These are phyloP conservation scores for Cyclanthera cordifolia DNA, from an alignment of 306 rosid genomes.

Conservation along the genomic window DNA sequence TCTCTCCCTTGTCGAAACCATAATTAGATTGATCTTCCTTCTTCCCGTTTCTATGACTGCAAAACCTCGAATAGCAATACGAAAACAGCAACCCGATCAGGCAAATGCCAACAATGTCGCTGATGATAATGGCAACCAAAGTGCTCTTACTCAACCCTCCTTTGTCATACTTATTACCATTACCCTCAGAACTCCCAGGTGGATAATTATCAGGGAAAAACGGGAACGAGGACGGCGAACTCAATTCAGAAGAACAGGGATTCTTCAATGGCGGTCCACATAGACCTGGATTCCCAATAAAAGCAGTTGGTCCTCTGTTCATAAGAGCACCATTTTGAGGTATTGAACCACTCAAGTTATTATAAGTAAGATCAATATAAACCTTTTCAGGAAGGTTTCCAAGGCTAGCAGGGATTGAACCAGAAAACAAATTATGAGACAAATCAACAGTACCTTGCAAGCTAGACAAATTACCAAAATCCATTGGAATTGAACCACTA, in stretches of 20 bases:
- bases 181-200: conserved; percentile 27
- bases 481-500: conserved; percentile 64
- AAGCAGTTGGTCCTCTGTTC: conserved; percentile 98
- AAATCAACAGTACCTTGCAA: conserved; percentile 85
- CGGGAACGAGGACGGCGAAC: conserved; percentile 60
- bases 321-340: conserved; percentile 93
- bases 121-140: conserved; percentile 61
- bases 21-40: conserved; percentile 31
- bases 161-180: conserved; percentile 28
- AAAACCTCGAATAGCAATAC: conserved; percentile 66
- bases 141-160: conserved; percentile 58
- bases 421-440: conserved; percentile 74
- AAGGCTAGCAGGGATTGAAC: conserved; percentile 69
- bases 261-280: conserved; percentile 98
- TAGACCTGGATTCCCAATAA: conserved; percentile 77
- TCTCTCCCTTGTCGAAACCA: conserved; percentile 38
- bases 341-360: conserved; percentile 71
- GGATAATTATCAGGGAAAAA: conserved; percentile 47
- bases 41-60: conserved; percentile 28
- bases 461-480: conserved; percentile 69
- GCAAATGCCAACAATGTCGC: conserved; percentile 81
- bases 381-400: conserved; percentile 97
- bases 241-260: conserved; percentile 53
- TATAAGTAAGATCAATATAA: conserved; percentile 82
- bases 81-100: conserved; percentile 79